These are phyloP conservation scores for Diaporthe vexans DNA, from an alignment of 2,329 filamentous ascomycete species.

Conservation along the genomic window DNA sequence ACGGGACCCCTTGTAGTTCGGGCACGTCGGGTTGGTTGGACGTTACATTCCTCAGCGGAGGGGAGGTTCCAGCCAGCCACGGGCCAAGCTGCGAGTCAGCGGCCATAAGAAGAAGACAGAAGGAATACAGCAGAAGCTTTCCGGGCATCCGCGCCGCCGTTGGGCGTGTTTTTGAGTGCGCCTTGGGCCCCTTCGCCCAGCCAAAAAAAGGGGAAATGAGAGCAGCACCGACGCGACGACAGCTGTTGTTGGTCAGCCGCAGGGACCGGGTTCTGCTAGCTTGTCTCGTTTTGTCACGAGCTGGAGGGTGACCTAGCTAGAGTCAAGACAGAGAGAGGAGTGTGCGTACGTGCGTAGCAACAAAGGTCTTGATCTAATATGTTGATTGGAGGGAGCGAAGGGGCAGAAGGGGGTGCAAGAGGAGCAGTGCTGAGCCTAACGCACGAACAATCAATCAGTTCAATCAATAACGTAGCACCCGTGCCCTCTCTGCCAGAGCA, in stretches of 20 bases:
- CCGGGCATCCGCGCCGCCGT: conserved; percentile 8
- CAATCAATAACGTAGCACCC: background rate
- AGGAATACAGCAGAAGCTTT: conserved; percentile 20
- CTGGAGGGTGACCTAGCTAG: background rate
- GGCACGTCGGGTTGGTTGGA: conserved; percentile 1
- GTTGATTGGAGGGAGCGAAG: conserved; percentile 6
- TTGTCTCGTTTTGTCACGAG: background rate
- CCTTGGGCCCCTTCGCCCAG: background rate
- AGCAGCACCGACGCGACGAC: background rate
- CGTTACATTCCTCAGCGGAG: conserved; percentile 7
- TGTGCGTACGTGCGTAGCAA: conserved; percentile 10
- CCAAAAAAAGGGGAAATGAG: conserved; percentile 12
- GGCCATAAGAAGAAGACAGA: background rate
- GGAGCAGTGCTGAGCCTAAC: background rate
- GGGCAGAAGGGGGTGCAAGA: background rate
- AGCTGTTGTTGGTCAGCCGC: background rate
- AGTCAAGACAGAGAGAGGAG: background rate
- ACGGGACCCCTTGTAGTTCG: background rate
- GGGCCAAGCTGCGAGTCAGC: conserved; percentile 18
- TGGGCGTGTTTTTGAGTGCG: background rate
- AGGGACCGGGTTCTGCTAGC: background rate
- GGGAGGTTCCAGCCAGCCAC: background rate
- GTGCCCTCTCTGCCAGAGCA: background rate
- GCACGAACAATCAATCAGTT: background rate
- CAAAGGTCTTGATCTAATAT: background rate